phyloP scores from a whole-genome alignment of 371 early-diverging fungal species.

The Apophysomyces sp. region DNA sequence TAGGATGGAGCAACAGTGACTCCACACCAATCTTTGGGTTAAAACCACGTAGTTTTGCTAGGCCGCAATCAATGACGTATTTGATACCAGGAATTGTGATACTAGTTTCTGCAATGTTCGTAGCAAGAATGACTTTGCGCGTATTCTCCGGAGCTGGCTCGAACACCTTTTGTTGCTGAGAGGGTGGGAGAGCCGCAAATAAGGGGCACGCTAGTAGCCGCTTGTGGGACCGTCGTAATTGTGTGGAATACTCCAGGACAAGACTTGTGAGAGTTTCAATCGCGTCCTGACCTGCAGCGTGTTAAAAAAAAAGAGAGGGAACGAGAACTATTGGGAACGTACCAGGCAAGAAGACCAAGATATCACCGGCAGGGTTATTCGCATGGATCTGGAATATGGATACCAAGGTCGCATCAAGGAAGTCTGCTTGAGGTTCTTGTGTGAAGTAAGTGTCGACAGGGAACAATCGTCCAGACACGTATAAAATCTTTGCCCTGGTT shows the following conservation, averaged over 20 bases:
- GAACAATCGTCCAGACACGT: conserved; percentile 85
- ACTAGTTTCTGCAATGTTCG: conserved; percentile 99
- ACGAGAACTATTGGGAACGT: not conserved
- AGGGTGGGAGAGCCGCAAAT: conserved; percentile 93
- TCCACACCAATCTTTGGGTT: conserved; percentile 95
- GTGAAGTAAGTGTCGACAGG: conserved; percentile 87
- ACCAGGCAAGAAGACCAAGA: conserved; percentile 92
- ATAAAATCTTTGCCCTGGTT: conserved; percentile 68
- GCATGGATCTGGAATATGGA: conserved; percentile 89
- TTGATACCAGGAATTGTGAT: conserved; percentile 98
- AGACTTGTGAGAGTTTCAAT: conserved; percentile 88
- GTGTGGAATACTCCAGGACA: conserved; percentile 62
- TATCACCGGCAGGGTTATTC: conserved; percentile 86
- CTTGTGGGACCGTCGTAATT: conserved; percentile 41
- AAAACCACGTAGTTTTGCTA: conserved; percentile 96
- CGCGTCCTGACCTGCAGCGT: conserved; percentile 67
- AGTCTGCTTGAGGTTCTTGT: conserved; percentile 79
- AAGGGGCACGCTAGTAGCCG: conserved; percentile 69
- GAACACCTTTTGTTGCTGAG: conserved; percentile 90
- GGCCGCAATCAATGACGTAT: conserved; percentile 98
- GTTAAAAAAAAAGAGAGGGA: not conserved
- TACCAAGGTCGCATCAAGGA: conserved; percentile 87
- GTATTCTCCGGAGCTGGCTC: conserved; percentile 83
- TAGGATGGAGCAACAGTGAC: conserved; percentile 81
- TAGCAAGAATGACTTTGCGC: conserved; percentile 93